phyloP scores from a whole-genome alignment of 164 flowering plant genomes.

The Litsea cubeba region DNA sequence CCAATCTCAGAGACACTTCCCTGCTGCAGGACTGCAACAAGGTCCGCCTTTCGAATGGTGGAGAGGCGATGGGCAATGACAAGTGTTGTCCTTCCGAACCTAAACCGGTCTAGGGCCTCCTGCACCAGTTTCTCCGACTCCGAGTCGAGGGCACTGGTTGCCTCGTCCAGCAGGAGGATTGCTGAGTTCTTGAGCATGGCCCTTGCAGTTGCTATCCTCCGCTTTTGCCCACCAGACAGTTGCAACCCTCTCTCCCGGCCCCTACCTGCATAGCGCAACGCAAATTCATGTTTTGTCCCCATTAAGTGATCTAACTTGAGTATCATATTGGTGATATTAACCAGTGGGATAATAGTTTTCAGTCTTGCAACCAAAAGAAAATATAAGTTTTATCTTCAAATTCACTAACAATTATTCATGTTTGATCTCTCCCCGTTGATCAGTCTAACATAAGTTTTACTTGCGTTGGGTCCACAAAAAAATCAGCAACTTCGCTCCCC shows the following conservation, averaged over 20 bases:
- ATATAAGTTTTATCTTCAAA: too few species aligned
- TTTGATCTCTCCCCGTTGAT: too few species aligned
- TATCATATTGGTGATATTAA: too few species aligned
- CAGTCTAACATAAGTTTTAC: too few species aligned
- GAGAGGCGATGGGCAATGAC: constrained; percentile 97
- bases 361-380: too few species aligned
- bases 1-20: constrained; percentile 91
- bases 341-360: too few species aligned
- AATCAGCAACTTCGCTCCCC: constrained; percentile 57
- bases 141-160: constrained; percentile 96
- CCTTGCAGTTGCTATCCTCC: constrained; percentile 92
- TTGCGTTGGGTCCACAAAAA: too few species aligned
- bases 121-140: constrained; percentile 96
- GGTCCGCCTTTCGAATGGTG: constrained; percentile 92
- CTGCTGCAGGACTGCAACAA: constrained; percentile 88
- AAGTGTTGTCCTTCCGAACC: constrained; percentile 95
- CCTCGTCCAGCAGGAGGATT: constrained; percentile 88
- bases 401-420: too few species aligned
- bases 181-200: constrained; percentile 99
- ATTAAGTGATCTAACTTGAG: too few species aligned
- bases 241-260: constrained; percentile 96
- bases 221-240: constrained; percentile 98
- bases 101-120: constrained; percentile 93
- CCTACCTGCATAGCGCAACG: constrained; percentile 65
- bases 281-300: too few species aligned